Percentiles rank a stretch among this genome's conserved stretches.
Evolutionary conservation across 1,284 basidiomycete genomes (phyloP).

Genomic region (Athelia psychrophila): DNA sequence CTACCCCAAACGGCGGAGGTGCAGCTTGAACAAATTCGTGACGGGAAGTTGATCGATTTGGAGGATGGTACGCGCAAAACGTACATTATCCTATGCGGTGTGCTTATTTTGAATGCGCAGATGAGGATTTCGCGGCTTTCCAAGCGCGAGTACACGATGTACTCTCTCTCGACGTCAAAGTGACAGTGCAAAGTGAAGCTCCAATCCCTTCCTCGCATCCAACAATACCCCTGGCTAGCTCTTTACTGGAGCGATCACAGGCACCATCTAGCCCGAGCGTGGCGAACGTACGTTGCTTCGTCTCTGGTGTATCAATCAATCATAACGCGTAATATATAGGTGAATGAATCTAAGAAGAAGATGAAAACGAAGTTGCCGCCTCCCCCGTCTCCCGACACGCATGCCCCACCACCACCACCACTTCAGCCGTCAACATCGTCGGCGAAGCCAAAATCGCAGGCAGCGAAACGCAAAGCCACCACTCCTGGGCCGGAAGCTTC

Average conservation of each 20-base stretch:
- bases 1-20: conserved; percentile 39
- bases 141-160: conserved; percentile 37
- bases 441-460: too few species aligned
- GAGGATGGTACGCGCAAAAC: conserved; percentile 59
- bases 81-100: background rate
- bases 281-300: background rate
- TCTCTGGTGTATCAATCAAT: background rate
- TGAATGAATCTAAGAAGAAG: background rate
- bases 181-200: conserved; percentile 22
- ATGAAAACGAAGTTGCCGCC: background rate
- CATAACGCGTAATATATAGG: background rate
- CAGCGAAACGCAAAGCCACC: too few species aligned
- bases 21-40: conserved; percentile 52
- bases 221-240: background rate
- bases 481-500: too few species aligned
- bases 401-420: background rate
- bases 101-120: conserved; percentile 30
- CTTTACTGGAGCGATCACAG: background rate
- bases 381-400: background rate
- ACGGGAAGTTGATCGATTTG: conserved; percentile 55
- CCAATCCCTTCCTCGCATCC: too few species aligned
- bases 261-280: background rate
- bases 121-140: conserved; percentile 78
- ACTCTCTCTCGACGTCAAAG: conserved; percentile 34
- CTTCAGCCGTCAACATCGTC: too few species aligned